These are phyloP conservation scores for Isochrysis galbana DNA, from an alignment of 78 protist species.

Conservation along the genomic window DNA sequence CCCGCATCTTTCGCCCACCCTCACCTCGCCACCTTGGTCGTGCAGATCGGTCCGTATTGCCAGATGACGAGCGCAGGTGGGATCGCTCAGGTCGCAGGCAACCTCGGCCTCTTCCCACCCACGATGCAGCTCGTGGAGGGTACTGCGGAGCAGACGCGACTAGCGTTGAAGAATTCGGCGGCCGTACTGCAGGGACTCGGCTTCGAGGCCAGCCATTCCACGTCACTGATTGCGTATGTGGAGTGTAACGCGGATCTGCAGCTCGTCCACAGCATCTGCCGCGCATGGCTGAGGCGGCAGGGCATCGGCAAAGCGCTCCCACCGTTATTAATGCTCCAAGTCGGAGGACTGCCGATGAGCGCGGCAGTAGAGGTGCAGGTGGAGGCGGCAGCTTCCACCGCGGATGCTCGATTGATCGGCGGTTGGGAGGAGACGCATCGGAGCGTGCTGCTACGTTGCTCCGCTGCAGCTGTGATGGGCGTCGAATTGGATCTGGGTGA, in stretches of 20 bases:
- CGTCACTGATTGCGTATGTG: neutral
- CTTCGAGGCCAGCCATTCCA: neutral
- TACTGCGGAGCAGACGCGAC: neutral
- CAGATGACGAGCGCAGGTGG: constrained; percentile 1
- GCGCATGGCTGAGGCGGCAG: neutral
- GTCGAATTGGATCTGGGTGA: too few relatives aligned
- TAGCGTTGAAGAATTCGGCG: neutral
- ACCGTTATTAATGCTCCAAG: neutral
- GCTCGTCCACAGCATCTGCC: too few relatives aligned
- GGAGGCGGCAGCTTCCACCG: neutral
- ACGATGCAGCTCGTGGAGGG: neutral
- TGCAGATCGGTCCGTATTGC: constrained; percentile 61
- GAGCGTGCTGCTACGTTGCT: neutral
- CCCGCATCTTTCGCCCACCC: too few relatives aligned
- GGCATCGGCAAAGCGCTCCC: neutral
- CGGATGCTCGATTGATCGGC: neutral
- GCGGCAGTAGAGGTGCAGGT: neutral
- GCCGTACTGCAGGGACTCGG: neutral
- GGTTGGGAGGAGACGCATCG: neutral
- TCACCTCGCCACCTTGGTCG: too few relatives aligned
- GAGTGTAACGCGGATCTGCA: neutral
- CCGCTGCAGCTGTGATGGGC: neutral
- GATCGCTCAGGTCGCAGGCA: neutral
- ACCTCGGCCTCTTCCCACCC: constrained; percentile 11
- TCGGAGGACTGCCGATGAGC: constrained; percentile 13